Conservation (phyloP, 306 rosid species). For the Cucurbita pepo region DNA sequence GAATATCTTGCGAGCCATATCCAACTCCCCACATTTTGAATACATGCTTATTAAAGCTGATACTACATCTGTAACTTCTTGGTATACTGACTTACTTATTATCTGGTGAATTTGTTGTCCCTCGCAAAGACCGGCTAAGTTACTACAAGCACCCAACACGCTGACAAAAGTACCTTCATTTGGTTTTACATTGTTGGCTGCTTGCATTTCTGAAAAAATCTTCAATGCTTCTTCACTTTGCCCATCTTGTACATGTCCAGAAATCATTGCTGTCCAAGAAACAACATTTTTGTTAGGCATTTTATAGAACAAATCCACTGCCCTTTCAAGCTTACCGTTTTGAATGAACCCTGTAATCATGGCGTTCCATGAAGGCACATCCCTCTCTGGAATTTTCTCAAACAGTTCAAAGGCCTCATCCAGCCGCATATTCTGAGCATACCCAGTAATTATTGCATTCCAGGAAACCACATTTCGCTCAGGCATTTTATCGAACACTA, state of each 20-base stretch:
- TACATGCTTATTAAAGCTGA: slow-evolving; percentile 42
- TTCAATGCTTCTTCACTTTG: slow-evolving; percentile 34
- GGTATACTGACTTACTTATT: slow-evolving; percentile 23
- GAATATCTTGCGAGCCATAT: slow-evolving; percentile 28
- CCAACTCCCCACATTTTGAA: slow-evolving; percentile 37
- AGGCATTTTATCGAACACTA: slow-evolving; percentile 25
- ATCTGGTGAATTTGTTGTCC: slow-evolving; percentile 39
- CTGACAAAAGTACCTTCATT: slow-evolving; percentile 36
- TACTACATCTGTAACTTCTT: slow-evolving; percentile 14
- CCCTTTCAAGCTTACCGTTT: slow-evolving; percentile 22
- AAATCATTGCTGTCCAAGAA: slow-evolving; percentile 36
- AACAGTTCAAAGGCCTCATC: slow-evolving; percentile 27
- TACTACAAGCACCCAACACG: slow-evolving; percentile 34
- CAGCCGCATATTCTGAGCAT: slow-evolving; percentile 22
- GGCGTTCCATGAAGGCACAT: slow-evolving; percentile 36
- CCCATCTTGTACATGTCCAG: slow-evolving; percentile 29
- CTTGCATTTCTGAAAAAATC: slow-evolving; percentile 21
- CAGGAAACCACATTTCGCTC: slow-evolving; percentile 30
- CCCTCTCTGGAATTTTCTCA: slow-evolving; percentile 32
- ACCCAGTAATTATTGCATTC: slow-evolving; percentile 34
- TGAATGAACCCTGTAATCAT: slow-evolving; percentile 29
- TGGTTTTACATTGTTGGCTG: slow-evolving; percentile 15
- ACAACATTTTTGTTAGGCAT: slow-evolving; percentile 29
- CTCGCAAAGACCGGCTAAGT: slow-evolving; percentile 29
- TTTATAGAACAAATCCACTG: slow-evolving; percentile 15